phyloP scores from a whole-genome alignment of 176 grass and related monocot genomes.

The Juncus inflexus region DNA sequence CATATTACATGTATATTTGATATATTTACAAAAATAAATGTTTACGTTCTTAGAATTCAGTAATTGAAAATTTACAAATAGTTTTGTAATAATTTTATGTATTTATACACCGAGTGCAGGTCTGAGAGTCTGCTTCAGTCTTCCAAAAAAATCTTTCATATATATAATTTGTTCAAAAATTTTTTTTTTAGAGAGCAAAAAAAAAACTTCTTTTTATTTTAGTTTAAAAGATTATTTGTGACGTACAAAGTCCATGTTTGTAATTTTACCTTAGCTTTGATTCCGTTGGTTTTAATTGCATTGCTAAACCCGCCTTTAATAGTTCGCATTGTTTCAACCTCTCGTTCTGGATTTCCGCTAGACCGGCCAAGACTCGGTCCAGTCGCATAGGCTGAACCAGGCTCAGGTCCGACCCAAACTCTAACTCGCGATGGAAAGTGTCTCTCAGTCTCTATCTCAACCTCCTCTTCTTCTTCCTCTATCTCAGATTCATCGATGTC shows the following conservation, averaged over 20 bases:
- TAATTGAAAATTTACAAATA: too few species aligned
- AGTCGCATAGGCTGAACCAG: slow-evolving; percentile 56
- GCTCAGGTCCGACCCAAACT: slow-evolving; percentile 67
- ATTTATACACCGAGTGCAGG: too few species aligned
- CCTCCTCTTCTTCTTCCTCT: slow-evolving; percentile 13
- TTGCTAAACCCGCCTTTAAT: slow-evolving; percentile 51
- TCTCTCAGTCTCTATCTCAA: slow-evolving; percentile 42
- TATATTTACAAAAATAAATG: background rate
- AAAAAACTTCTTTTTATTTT: too few species aligned
- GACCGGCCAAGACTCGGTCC: slow-evolving; percentile 85
- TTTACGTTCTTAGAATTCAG: too few species aligned
- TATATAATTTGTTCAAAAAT: too few species aligned
- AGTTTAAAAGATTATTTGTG: too few species aligned
- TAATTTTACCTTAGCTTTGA: slow-evolving; percentile 1
- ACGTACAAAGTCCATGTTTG: too few species aligned
- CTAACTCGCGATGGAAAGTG: slow-evolving; percentile 75
- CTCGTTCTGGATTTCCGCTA: slow-evolving; percentile 66
- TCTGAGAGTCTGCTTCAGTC: too few species aligned
- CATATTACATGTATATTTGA: background rate
- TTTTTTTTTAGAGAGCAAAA: too few species aligned
- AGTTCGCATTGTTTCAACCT: slow-evolving; percentile 61
- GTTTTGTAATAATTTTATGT: too few species aligned
- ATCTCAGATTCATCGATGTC: slow-evolving; percentile 4
- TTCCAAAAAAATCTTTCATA: too few species aligned
- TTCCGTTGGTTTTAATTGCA: slow-evolving; percentile 27